Base-by-base conservation (phyloP, 208 protist species). In the Endotrypanum monterogeii region DNA sequence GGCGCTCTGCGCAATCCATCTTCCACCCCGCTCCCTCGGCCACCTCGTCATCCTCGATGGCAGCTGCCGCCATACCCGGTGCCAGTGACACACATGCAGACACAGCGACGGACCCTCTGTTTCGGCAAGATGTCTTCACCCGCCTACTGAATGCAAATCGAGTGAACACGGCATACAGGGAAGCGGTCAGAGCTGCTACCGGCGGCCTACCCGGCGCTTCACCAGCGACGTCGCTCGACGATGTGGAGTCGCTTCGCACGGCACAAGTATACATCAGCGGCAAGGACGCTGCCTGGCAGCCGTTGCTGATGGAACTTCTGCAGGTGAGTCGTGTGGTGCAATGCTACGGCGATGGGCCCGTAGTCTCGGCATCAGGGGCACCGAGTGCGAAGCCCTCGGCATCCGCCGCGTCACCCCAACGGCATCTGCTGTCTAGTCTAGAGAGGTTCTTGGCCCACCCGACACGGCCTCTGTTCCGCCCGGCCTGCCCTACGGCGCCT, bases 271-370 rank as follows among this genome's bases (percentile, higher is more conserved):
- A 89, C 69, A 79, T 95, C 62, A 76, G 86, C 2, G 90, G 90
- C 32, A 95, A 91, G 74, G 85, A 95, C 55, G 86, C 88, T 0
- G 86, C 86, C 16, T 88, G 83, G 78, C 90, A 95, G 75, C 90
- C 90, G 28, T 73, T 95, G 52, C 62, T 93, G 48, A 71, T 95
- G 56, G 90, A 95, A 12, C 35, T 84, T 6, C 71, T 91, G 41
- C 58, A 74, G 63, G 74, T 93, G 51, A 87, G 80, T 14, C 90
- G 90, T 6, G 70, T 95, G 2, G 73, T 95, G 39, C 90, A 95
- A 82, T 95, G 90, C 75, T 93, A 89, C 78, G 70, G 82, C 54
- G 87, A 90, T n/a, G 77, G 67, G 1, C 60, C 76, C 2, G 69
- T 30, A 41, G 30, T 51, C 16, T 11, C 74, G n/a, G 63, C 56